Base-by-base conservation (phyloP, 2,329 filamentous ascomycete species). In the Calonectria hawksworthii region DNA sequence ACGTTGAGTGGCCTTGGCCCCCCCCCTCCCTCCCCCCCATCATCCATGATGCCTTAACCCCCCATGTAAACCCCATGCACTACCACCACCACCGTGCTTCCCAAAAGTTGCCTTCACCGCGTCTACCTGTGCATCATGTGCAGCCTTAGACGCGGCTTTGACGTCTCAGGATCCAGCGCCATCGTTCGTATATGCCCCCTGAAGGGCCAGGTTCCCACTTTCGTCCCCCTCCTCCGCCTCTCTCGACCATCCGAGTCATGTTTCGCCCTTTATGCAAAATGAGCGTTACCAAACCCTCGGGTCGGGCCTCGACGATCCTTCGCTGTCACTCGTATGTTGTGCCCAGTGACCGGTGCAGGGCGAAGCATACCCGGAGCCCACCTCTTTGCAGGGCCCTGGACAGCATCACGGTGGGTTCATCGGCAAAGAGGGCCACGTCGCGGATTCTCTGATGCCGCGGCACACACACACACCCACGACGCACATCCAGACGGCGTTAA, bases 251-350 rank as follows among this genome's bases (percentile, higher is more conserved):
- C 64, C 50, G 68, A 78, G 75, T 74, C 76, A 73, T 68, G 75
- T 77, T 64, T 76, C 69, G 54, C 70, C 68, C 64, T 63, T 80
- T 72, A 82, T 82, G 80, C 80, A 82, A 71, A 78, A 70, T 77
- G 78, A 73, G 81, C 81, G 81, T 79, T 82, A 82, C 82, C 83
- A 79, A 74, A 80, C 75, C 77, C 69, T 79, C 78, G 83, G 83
- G 78, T 78, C 79, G 78, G 77, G 76, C 76, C 52, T 76, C 66
- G 54, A 69, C 70, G 54, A 74, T 75, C 68, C 56, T 61, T 21
- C 68, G 75, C 68, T 75, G 74, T 68, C 75, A 74, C 77, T 80
- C 76, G 79, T 80, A 80, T 72, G 77, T 79, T 80, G 44, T 36
- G 68, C 69, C 64, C 79, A 78, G 66, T 75, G 77, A 61, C 73